These are phyloP conservation scores for Stephania yunnanensis DNA, from an alignment of 164 flowering plant species.

Conservation along the genomic window DNA sequence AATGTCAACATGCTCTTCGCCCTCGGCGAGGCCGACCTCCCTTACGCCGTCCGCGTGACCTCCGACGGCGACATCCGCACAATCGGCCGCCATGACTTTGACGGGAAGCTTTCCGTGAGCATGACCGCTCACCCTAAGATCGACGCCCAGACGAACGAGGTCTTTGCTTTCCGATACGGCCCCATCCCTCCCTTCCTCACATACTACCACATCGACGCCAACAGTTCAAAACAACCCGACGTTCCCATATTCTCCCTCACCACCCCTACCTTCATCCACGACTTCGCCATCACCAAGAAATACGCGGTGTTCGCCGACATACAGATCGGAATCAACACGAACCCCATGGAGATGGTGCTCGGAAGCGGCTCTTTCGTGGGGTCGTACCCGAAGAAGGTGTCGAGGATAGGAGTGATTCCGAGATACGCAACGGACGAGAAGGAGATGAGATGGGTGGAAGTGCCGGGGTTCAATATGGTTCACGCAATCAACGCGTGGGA, in stretches of 20 bases:
- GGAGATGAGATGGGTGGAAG: slow-evolving; percentile 67
- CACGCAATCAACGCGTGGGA: slow-evolving; percentile 87
- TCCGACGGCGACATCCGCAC: slow-evolving; percentile 58
- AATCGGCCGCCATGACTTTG: slow-evolving; percentile 52
- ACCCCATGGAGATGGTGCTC: slow-evolving; percentile 39
- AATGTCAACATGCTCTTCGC: slow-evolving; percentile 43
- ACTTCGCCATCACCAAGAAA: slow-evolving; percentile 64
- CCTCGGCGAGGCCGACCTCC: slow-evolving; percentile 68
- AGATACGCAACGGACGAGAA: slow-evolving; percentile 55
- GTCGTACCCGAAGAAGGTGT: slow-evolving; percentile 36
- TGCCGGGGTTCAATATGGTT: slow-evolving; percentile 61
- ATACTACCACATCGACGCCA: slow-evolving; percentile 37
- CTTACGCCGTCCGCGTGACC: slow-evolving; percentile 41
- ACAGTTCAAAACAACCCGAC: slow-evolving; percentile 46
- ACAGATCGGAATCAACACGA: slow-evolving; percentile 51
- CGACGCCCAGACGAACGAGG: slow-evolving; percentile 54
- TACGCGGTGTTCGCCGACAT: slow-evolving; percentile 58
- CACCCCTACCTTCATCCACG: slow-evolving; percentile 58
- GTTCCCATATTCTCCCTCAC: slow-evolving; percentile 59
- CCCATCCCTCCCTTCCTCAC: slow-evolving; percentile 56
- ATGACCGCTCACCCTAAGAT: slow-evolving; percentile 92
- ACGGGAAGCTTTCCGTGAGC: slow-evolving; percentile 39
- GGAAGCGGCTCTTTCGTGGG: slow-evolving; percentile 43
- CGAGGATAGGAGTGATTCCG: slow-evolving; percentile 66
- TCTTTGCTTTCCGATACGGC: slow-evolving; percentile 63